Percentiles rank a stretch among this genome's conserved stretches.
Evolutionary conservation across 345 rosid species (phyloP).

Genomic region (Eucalyptus decipiens): DNA sequence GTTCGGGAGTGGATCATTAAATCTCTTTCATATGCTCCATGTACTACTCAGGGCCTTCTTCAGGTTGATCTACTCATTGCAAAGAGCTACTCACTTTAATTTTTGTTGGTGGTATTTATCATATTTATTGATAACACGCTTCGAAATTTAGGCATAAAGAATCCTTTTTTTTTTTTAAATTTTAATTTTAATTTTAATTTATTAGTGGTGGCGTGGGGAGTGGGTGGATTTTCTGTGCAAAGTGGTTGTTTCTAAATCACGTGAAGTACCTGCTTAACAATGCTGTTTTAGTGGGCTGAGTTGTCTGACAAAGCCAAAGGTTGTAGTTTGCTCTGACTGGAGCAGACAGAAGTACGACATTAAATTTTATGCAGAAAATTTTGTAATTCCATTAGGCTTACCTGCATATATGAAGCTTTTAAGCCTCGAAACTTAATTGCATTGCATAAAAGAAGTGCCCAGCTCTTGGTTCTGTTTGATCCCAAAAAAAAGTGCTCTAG

Average conservation of each 20-base stretch:
- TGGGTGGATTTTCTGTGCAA: not conserved
- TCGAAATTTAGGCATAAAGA: not conserved
- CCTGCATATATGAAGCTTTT: not conserved
- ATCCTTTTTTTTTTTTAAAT: not conserved
- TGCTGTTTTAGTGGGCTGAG: not conserved
- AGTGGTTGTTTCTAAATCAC: not conserved
- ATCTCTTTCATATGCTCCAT: conserved; percentile 94
- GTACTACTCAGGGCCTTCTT: conserved; percentile 98
- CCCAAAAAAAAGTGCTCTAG: not conserved
- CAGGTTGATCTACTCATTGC: conserved; percentile 43
- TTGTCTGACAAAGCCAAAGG: not conserved
- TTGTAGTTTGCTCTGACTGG: not conserved
- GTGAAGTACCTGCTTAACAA: not conserved
- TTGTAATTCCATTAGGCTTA: not conserved
- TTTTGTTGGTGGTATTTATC: not conserved
- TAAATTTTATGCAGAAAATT: not conserved
- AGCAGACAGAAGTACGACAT: not conserved
- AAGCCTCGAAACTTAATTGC: not conserved
- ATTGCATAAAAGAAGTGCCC: not conserved
- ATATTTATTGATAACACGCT: not conserved
- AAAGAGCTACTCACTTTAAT: not conserved
- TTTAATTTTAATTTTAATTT: not conserved
- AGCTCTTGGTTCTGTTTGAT: not conserved
- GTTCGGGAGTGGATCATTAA: conserved; percentile 87
- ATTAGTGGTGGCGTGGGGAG: not conserved